Evolutionary conservation across 352 stramenopile species (phyloP).

Genomic region (Phytophthora kernoviae): DNA sequence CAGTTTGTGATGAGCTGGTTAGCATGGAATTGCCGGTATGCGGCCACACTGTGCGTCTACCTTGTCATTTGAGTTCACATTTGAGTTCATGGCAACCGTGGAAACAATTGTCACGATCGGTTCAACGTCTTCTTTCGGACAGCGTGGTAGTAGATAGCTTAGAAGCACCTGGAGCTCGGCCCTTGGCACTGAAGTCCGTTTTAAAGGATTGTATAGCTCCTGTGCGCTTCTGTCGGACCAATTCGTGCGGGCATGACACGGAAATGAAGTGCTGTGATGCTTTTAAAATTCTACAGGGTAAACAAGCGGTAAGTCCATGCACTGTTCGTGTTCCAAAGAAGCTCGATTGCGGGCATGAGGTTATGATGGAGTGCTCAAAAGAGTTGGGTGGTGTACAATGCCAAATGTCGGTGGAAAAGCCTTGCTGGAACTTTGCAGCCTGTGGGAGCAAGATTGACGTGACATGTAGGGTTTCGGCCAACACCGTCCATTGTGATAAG

Average conservation of each 20-base stretch:
- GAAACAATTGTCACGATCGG: slow-evolving; percentile 15
- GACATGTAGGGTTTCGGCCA: slow-evolving; percentile 22
- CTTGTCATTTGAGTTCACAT: slow-evolving; percentile 35
- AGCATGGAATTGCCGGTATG: slow-evolving; percentile 40
- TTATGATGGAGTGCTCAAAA: slow-evolving; percentile 43
- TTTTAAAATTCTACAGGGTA: slow-evolving; percentile 42
- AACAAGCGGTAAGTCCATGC: slow-evolving; percentile 20
- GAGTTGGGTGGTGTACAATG: slow-evolving; percentile 38
- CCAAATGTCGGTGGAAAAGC: slow-evolving; percentile 39
- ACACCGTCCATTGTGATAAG: slow-evolving; percentile 40
- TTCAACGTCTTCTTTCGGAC: slow-evolving; percentile 37
- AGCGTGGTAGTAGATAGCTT: slow-evolving; percentile 50
- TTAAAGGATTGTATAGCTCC: slow-evolving; percentile 43
- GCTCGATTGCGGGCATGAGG: slow-evolving; percentile 49
- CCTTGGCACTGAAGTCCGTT: slow-evolving; percentile 25
- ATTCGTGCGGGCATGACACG: slow-evolving; percentile 59
- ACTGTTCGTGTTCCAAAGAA: slow-evolving; percentile 34
- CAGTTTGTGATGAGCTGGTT: slow-evolving; percentile 41
- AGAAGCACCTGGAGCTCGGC: slow-evolving; percentile 24
- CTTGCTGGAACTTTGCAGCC: slow-evolving; percentile 62
- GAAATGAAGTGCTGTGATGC: slow-evolving; percentile 58
- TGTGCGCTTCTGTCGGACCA: slow-evolving; percentile 44
- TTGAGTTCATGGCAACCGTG: slow-evolving; percentile 61
- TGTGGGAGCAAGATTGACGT: slow-evolving; percentile 45
- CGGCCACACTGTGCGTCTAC: slow-evolving; percentile 47